Base-by-base conservation (phyloP, 345 rosid species). In the Garcia nutans region DNA sequence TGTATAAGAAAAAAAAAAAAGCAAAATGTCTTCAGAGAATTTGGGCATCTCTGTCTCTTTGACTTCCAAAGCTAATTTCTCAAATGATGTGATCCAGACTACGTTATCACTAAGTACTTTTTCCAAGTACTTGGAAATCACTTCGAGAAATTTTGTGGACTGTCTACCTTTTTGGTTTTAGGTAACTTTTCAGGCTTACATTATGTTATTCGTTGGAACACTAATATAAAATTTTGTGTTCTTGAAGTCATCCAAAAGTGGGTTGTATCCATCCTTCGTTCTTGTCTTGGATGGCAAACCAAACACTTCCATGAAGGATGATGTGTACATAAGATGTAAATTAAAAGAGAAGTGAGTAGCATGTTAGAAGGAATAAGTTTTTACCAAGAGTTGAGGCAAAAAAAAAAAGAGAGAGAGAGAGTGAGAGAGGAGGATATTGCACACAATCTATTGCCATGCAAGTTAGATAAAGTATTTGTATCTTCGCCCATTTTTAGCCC, bases 301-400 rank as follows among this genome's bases (percentile, higher is more conserved):
- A 70, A 95, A 95, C 87, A 93, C 99, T 79, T 90, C 96, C 99
- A 95, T 95, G 85, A 93, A 94, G 5, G 91, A 80, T 60, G 97
- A 93, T 45, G 98, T 91, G 79, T 90, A 75, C 80, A 78, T 8
- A 23, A 56, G 41, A 72, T 4, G 57, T n/a, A 44, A 61, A 23
- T 61, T 72, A 65, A 1, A 78, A 75, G 6, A 41, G 42, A n/a
- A 63, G 41, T 69, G 41, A 50, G 2, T 11, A 59, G 62, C 23
- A 24, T 44, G 64, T 44, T 22, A 8, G 6, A 57, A 19, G 45
- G 33, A 42, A 12, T 31, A n/a, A 13, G 52, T 37, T n/a, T n/a
- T 33, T 33, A 37, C 41, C 6, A 37, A 6, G 5, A 37, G 41
- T 37, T 37, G 5, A 37, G 41, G 41, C 0, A 37, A 37, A 33